Evolutionary conservation across 192 early-diverging fungal species (phyloP).

Genomic region (Backusella tarrabulga): DNA sequence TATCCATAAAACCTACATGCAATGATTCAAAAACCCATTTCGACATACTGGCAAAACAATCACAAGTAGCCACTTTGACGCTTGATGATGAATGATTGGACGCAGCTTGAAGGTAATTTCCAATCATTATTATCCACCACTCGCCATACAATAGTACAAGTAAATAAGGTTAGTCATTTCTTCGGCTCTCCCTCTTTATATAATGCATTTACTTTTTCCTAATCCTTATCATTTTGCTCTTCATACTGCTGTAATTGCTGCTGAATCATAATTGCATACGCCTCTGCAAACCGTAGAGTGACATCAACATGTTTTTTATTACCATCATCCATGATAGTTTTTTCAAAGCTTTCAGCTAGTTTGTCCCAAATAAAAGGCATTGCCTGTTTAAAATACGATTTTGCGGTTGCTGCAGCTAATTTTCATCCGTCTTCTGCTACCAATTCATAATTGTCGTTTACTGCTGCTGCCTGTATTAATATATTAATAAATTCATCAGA

Average conservation of each 20-base stretch:
- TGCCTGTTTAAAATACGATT: slow-evolving; percentile 21
- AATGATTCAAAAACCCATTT: slow-evolving; percentile 39
- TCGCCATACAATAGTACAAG: neutral
- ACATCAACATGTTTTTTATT: neutral
- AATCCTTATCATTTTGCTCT: neutral
- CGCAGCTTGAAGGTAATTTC: slow-evolving; percentile 43
- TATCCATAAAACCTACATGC: slow-evolving; percentile 32
- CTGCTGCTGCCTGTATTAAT: neutral
- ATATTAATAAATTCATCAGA: neutral
- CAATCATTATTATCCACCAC: slow-evolving; percentile 46
- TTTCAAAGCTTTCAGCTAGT: neutral
- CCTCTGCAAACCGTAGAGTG: neutral
- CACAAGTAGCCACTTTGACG: slow-evolving; percentile 46
- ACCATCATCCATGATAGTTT: neutral
- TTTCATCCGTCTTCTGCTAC: slow-evolving; percentile 41
- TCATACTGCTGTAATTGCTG: neutral
- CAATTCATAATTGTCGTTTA: neutral
- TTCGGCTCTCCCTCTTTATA: neutral
- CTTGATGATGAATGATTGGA: slow-evolving; percentile 32
- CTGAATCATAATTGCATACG: slow-evolving; percentile 3
- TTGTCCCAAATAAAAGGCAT: slow-evolving; percentile 1
- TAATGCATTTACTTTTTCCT: neutral
- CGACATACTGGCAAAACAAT: slow-evolving; percentile 46
- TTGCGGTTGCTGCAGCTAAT: slow-evolving; percentile 35
- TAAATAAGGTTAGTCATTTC: neutral